Conservation (phyloP, 225 moss, liverwort and hornwort species). For the Thuidium tamariscinum region DNA sequence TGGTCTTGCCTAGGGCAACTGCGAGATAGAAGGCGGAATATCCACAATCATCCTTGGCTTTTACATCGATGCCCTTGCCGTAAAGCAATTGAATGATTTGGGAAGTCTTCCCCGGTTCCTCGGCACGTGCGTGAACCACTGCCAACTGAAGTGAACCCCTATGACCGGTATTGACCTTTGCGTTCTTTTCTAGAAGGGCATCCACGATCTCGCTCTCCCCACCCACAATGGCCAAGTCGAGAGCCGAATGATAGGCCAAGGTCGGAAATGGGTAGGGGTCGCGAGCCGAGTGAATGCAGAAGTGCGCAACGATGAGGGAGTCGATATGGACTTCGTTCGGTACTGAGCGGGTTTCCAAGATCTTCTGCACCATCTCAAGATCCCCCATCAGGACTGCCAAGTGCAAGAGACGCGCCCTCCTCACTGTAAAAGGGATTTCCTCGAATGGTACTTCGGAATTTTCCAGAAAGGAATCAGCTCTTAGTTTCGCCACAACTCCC, state of each 20-base stretch:
- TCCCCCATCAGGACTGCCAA: background rate
- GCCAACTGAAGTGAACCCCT: fast-evolving
- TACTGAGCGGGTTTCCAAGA: background rate
- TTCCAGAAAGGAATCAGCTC: background rate
- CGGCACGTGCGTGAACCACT: fast-evolving
- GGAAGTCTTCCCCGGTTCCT: fast-evolving
- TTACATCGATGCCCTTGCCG: fast-evolving
- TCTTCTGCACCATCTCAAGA: background rate
- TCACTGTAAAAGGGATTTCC: fast-evolving
- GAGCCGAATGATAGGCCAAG: too few relatives aligned
- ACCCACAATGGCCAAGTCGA: fast-evolving
- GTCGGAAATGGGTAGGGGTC: too few relatives aligned
- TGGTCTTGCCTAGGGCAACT: fast-evolving
- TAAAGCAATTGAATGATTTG: background rate
- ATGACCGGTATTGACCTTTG: fast-evolving
- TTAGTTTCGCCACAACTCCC: background rate
- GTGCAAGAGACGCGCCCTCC: fast-evolving
- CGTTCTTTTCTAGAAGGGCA: background rate
- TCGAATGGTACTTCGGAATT: fast-evolving
- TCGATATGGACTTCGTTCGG: fast-evolving
- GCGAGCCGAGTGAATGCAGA: too few relatives aligned
- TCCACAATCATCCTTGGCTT: fast-evolving
- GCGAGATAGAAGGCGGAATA: background rate
- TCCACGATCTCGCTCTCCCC: background rate
- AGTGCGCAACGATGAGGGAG: too few relatives aligned